Evolutionary conservation across 345 rosid species (phyloP), one percentile per base, ranked within the genome.

Genomic region (Schrenkiella parvula): DNA sequence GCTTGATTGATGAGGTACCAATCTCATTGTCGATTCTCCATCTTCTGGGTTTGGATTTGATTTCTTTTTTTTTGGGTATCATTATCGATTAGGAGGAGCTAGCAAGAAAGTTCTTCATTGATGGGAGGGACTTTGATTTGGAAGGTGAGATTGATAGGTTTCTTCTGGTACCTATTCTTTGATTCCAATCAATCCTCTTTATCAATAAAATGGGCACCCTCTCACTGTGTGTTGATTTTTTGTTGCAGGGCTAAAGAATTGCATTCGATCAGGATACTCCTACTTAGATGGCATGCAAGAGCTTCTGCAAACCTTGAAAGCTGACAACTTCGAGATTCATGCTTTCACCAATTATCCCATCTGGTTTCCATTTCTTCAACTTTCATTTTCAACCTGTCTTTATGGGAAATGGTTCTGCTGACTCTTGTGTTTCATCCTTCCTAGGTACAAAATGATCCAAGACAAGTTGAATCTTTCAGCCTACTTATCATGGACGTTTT

Each of bases 321-420:
- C 79, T 79, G 76, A 78, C 31, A 73, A 82, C 78, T 88, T 86
- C 17, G 90, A 93, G 81, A 89, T 93, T 86, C 98, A 93, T 80
- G 96, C 98, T 68, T 85, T 82, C 74, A 91, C 98, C 65, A 93
- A 93, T 63, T 89, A 93, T 70, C 98, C 97, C 50, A 77, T 84
- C 79, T 89, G 97, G 97, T 93, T 37, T 15, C 57, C 41, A 44
- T 53, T n/a, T 4, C 25, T 23, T 28, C 41, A 3, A 34, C 34
- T 64, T 26, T 4, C 17, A 23, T 12, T 6, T 28, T n/a, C 18
- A 29, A 10, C 53, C 11, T 48, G 6, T 28, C 22, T 58, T 28
- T 4, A 3, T 2, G 21, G 48, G 22, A 66, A 10, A 17, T 25
- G 18, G 14, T 1, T 41, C 13, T 58, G 3, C 19, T 58, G 9